Conservation (phyloP, 768 basidiomycete genomes). For the Xerocomellus amylosporus region DNA sequence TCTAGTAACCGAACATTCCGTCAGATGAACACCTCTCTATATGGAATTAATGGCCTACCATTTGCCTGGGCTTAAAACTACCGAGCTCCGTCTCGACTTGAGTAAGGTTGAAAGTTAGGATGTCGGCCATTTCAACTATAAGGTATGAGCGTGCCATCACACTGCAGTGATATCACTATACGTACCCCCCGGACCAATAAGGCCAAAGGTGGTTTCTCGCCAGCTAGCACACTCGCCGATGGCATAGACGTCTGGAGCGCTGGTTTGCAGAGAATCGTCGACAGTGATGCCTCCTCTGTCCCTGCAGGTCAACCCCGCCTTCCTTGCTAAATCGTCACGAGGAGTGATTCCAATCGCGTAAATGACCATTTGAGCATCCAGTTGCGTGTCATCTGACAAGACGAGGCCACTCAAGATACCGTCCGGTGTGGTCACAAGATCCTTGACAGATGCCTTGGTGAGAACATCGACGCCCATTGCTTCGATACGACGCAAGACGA, state of each 20-base stretch:
- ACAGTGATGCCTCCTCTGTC: conserved; percentile 57
- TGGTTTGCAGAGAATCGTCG: conserved; percentile 55
- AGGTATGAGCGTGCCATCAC: not conserved
- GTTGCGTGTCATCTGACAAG: conserved; percentile 45
- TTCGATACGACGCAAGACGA: conserved; percentile 58
- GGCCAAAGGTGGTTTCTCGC: conserved; percentile 64
- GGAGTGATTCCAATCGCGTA: conserved; percentile 71
- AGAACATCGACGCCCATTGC: conserved; percentile 57
- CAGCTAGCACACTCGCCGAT: conserved; percentile 77
- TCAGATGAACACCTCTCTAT: not conserved
- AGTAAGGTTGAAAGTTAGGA: conserved; percentile 70
- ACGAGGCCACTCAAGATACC: conserved; percentile 47
- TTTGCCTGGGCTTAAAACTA: conserved; percentile 41
- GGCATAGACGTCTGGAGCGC: conserved; percentile 58
- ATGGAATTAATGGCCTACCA: conserved; percentile 30
- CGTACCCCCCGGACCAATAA: conserved; percentile 66
- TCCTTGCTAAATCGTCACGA: conserved; percentile 61
- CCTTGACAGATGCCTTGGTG: conserved; percentile 39
- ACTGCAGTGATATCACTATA: too few relatives aligned
- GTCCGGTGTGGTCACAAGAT: conserved; percentile 37
- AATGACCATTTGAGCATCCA: conserved; percentile 55
- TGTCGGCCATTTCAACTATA: conserved; percentile 67
- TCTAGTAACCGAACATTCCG: conserved; percentile 29
- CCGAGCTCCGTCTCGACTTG: conserved; percentile 45
- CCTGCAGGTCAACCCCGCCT: conserved; percentile 49